phyloP scores from a whole-genome alignment of 129 eudicot species.

The Saussurea involucrata region DNA sequence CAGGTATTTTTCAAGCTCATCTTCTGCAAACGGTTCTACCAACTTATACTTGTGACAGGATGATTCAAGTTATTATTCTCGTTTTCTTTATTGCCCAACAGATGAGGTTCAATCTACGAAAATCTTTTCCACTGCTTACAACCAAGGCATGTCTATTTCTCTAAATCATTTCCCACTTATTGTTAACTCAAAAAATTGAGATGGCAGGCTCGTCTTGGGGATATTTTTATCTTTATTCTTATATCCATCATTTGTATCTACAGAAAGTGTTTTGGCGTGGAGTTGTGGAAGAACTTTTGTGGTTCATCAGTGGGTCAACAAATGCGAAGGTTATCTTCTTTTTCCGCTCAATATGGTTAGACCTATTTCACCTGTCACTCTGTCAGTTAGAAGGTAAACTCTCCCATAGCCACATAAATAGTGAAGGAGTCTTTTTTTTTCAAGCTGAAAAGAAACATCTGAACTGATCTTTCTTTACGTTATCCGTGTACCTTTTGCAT shows the following conservation, averaged over 20 bases:
- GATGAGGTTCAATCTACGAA: conserved; percentile 88
- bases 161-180: not conserved
- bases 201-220: not conserved
- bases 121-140: conserved; percentile 80
- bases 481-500: not conserved
- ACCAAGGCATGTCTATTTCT: conserved; percentile 61
- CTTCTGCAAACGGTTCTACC: not conserved
- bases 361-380: conserved; percentile 11
- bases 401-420: not conserved
- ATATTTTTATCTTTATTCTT: not conserved
- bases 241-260: not conserved
- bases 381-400: not conserved
- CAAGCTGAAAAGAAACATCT: not conserved
- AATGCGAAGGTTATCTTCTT: conserved; percentile 66
- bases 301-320: conserved; percentile 98
- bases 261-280: conserved; percentile 98
- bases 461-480: not conserved
- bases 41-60: not conserved
- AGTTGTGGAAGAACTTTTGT: conserved; percentile 89
- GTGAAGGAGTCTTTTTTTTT: not conserved
- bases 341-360: not conserved
- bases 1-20: conserved; percentile 47
- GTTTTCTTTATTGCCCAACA: conserved; percentile 24
- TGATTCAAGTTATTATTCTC: not conserved
- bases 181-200: not conserved